Conservation (phyloP, 2,329 filamentous ascomycete genomes). For the Colletotrichum aenigma region DNA sequence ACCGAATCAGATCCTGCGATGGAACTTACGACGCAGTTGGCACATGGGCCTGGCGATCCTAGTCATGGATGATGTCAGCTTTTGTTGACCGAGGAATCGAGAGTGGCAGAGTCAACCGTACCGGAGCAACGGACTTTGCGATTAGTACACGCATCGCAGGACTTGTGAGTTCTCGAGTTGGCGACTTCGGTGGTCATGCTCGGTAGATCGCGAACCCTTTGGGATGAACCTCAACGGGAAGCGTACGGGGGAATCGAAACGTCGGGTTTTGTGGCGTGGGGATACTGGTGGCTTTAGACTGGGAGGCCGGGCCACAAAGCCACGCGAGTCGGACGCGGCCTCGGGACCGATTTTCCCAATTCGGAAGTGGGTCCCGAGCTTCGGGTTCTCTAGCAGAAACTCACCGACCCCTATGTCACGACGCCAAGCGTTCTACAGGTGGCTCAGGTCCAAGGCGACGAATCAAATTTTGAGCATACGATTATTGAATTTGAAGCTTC, state of each 20-base stretch:
- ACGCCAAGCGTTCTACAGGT: neutral
- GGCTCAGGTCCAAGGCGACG: neutral
- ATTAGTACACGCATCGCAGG: constrained; percentile 41
- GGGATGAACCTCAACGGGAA: neutral
- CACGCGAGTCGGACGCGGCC: neutral
- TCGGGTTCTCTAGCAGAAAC: neutral
- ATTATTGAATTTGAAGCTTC: neutral
- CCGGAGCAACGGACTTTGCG: constrained; percentile 44
- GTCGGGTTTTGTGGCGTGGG: neutral
- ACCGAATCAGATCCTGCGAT: neutral
- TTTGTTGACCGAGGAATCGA: neutral
- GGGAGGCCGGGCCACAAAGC: neutral
- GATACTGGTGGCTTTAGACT: neutral
- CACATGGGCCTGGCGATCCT: constrained; percentile 23
- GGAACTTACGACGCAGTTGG: constrained; percentile 28
- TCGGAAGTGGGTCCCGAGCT: neutral
- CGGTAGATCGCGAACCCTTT: neutral
- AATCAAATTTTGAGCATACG: neutral
- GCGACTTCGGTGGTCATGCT: neutral
- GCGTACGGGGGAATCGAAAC: neutral
- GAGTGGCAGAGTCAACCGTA: constrained; percentile 14
- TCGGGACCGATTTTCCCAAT: constrained; percentile 1
- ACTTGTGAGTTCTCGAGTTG: constrained; percentile 24
- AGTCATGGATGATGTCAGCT: neutral
- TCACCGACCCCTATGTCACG: neutral